Base-by-base conservation (phyloP, 345 rosid genomes). In the Linum trigynum region DNA sequence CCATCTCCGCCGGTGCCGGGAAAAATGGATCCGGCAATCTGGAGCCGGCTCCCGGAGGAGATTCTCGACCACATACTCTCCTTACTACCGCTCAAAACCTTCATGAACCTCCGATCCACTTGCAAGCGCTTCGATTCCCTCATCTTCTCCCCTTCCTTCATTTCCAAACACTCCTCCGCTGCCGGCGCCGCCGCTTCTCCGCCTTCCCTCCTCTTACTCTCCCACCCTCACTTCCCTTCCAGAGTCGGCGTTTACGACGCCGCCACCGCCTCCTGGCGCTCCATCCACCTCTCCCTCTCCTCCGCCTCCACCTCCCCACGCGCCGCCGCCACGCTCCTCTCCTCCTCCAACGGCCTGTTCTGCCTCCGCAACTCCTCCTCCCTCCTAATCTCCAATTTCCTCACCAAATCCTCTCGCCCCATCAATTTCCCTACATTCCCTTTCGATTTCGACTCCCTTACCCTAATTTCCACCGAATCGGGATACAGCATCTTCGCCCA, bases 21-120 rank as follows among this genome's bases (percentile, higher is more conserved):
- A 2, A 62, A 62, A 0, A 87, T 92, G 98, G 95, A 92, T 78
- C 91, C 95, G 2, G 69, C 11, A 40, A 79, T 92, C 68, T 92
- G 98, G 98, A 80, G 92, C 78, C 66, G 62, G 15, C 68, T 89
- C 62, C 97, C 96, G 1, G 65, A 38, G 63, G 95, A 92, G 57
- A 67, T 92, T 39, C 81, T 92, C 0, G 98, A 89, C 38, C 82
- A 67, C 43, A 66, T 86, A 32, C 70, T 92, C 56, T 81, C 83
- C 5, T 78, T 83, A 53, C 68, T 92, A 55, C 95, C 96, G 32
- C 82, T 85, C 42, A 82, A 72, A 71, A 66, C 73, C 10, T 76
- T 89, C 71, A 57, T 92, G 68, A 73, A 70, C 14, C n/a, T 78
- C 32, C 32, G 32, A 23, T 23, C 51, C 10, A 45, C 51, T 45